These are phyloP conservation scores for Yamadazyma pseudoaaseri DNA, from an alignment of 1,139 yeast genomes.

Conservation along the genomic window DNA sequence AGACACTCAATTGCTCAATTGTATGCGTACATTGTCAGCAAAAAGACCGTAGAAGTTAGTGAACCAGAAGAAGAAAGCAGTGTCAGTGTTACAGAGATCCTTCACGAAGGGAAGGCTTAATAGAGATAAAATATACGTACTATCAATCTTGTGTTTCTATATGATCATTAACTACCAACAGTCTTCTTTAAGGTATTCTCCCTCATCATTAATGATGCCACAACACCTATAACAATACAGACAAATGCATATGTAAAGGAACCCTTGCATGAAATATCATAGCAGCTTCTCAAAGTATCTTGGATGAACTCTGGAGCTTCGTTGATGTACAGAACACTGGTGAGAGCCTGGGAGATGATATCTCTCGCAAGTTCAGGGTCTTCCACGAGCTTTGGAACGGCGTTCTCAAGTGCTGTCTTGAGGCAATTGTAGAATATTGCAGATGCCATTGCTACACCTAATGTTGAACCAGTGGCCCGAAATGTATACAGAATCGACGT, in stretches of 20 bases:
- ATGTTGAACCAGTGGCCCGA: slow-evolving; percentile 71
- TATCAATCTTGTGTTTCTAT: no score
- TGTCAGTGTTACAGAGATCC: slow-evolving; percentile 1
- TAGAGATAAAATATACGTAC: no score
- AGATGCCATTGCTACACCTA: slow-evolving; percentile 68
- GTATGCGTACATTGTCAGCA: neutral
- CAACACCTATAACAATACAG: slow-evolving; percentile 36
- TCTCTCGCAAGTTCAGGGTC: slow-evolving; percentile 33
- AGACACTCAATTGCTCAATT: slow-evolving; percentile 13
- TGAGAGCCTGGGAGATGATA: slow-evolving; percentile 51
- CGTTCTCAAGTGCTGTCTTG: slow-evolving; percentile 16
- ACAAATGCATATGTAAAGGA: slow-evolving; percentile 52
- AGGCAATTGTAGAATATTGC: slow-evolving; percentile 55
- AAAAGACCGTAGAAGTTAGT: neutral
- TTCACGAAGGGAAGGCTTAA: slow-evolving; percentile 1
- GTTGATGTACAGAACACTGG: slow-evolving; percentile 54
- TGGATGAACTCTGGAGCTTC: slow-evolving; percentile 50
- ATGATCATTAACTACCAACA: no score
- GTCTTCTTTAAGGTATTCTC: slow-evolving; percentile 44
- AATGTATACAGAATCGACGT: slow-evolving; percentile 77
- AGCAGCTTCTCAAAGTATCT: slow-evolving; percentile 46
- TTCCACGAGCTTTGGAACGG: slow-evolving; percentile 24
- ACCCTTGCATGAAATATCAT: slow-evolving; percentile 48
- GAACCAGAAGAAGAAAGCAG: neutral
- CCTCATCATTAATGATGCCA: slow-evolving; percentile 37